Percentiles rank a stretch among this genome's conserved stretches.
These are phyloP conservation scores for Neurospora terricola DNA, from an alignment of 495 filamentous ascomycete species.

Conservation along the genomic window DNA sequence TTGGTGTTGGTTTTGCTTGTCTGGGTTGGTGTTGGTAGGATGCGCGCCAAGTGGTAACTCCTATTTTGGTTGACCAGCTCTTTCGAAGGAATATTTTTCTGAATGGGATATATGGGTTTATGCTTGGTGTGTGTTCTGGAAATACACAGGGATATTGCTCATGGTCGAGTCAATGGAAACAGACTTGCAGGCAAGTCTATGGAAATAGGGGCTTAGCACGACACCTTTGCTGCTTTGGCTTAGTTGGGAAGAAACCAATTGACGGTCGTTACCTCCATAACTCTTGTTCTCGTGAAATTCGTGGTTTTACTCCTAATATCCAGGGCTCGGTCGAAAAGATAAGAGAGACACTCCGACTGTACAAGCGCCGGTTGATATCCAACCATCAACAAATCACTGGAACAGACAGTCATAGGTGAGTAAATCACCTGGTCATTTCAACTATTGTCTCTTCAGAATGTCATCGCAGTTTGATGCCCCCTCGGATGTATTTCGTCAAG, in stretches of 20 bases:
- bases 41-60: no score
- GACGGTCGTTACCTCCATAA: background rate
- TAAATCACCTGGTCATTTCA: rapidly evolving
- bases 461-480: background rate
- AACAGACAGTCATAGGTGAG: background rate
- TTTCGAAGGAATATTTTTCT: background rate
- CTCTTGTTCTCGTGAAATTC: background rate
- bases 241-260: background rate
- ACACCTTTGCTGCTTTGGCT: background rate
- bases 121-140: background rate
- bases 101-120: background rate
- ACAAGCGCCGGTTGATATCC: background rate
- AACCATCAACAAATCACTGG: background rate
- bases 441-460: rapidly evolving
- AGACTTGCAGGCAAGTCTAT: background rate
- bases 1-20: no score
- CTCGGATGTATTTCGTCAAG: background rate
- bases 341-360: background rate
- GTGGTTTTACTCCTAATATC: background rate
- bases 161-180: background rate
- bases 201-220: no score
- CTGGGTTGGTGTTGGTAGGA: no score
- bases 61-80: no score
- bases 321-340: background rate
- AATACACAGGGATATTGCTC: background rate